A percentile compares a stretch with the other conserved stretches of the same genome.
phyloP scores from a whole-genome alignment of 1,284 basidiomycete genomes.

The Boletus coffeatus region DNA sequence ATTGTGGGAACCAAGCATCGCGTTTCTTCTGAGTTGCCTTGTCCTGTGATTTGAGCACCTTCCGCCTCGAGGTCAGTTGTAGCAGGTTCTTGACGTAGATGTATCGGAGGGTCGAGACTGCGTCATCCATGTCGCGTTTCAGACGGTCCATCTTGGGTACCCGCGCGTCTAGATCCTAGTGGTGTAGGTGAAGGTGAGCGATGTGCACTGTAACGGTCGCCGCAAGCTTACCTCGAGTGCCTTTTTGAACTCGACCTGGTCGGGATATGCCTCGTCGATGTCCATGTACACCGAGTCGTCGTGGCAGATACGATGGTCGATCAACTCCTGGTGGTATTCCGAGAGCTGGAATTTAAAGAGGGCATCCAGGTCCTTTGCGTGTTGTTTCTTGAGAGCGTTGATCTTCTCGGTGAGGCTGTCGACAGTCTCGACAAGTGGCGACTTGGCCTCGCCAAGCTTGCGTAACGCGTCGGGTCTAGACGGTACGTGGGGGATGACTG shows the following conservation, averaged over 20 bases:
- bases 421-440: constrained; percentile 22
- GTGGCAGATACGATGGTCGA: constrained; percentile 31
- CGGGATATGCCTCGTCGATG: constrained; percentile 26
- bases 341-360: constrained; percentile 39
- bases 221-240: constrained; percentile 25
- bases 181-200: neutral
- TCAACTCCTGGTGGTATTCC: constrained; percentile 37
- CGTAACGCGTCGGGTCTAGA: constrained; percentile 19
- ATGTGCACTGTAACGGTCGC: neutral
- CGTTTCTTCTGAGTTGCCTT: constrained; percentile 32
- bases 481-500: neutral
- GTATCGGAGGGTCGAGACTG: constrained; percentile 38
- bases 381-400: constrained; percentile 33
- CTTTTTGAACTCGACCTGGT: constrained; percentile 21
- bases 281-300: constrained; percentile 31
- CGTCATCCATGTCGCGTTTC: constrained; percentile 32
- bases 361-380: constrained; percentile 38
- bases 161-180: constrained; percentile 28
- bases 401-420: constrained; percentile 33
- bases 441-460: constrained; percentile 17
- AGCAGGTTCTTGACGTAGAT: constrained; percentile 36
- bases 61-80: constrained; percentile 30
- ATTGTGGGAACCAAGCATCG: constrained; percentile 46
- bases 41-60: constrained; percentile 29
- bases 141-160: constrained; percentile 19